Conservation (phyloP, 345 rosid genomes). For the Reutealis trisperma region DNA sequence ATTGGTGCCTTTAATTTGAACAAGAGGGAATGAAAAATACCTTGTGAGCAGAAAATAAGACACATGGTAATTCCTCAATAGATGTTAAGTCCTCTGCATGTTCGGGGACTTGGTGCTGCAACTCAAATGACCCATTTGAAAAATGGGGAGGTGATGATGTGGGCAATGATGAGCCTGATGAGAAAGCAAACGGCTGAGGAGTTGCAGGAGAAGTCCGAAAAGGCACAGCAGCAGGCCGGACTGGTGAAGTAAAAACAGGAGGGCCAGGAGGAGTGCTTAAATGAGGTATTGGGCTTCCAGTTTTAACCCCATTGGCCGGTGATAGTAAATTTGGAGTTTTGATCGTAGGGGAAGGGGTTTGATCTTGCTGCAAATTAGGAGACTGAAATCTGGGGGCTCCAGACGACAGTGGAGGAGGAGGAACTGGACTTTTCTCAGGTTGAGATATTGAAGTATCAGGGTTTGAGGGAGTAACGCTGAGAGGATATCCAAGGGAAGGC, state of each 20-base stretch:
- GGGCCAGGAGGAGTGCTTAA: slow-evolving; percentile 95
- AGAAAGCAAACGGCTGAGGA: slow-evolving; percentile 87
- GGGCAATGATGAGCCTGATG: slow-evolving; percentile 73
- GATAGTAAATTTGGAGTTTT: slow-evolving; percentile 51
- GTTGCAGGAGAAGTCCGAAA: slow-evolving; percentile 85
- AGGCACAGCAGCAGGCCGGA: slow-evolving; percentile 93
- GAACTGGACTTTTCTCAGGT: slow-evolving; percentile 43
- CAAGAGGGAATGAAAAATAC: slow-evolving; percentile 37
- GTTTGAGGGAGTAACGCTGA: slow-evolving; percentile 38
- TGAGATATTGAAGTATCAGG: slow-evolving; percentile 44
- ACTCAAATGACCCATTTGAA: slow-evolving; percentile 62
- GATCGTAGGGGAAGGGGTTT: slow-evolving; percentile 53
- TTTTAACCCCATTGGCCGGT: slow-evolving; percentile 62
- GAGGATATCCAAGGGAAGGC: slow-evolving; percentile 51
- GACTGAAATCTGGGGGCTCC: slow-evolving; percentile 68
- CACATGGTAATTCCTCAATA: slow-evolving; percentile 53
- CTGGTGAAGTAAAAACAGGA: slow-evolving; percentile 82
- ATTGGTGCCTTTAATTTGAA: background rate
- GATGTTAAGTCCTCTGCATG: slow-evolving; percentile 50
- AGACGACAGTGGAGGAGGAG: slow-evolving; percentile 44
- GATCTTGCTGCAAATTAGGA: slow-evolving; percentile 62
- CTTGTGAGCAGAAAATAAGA: slow-evolving; percentile 79
- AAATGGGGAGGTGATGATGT: slow-evolving; percentile 77
- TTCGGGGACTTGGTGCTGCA: slow-evolving; percentile 56
- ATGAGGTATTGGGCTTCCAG: slow-evolving; percentile 72